Conservation (phyloP, 306 rosid species). For the Malus sieversii region DNA sequence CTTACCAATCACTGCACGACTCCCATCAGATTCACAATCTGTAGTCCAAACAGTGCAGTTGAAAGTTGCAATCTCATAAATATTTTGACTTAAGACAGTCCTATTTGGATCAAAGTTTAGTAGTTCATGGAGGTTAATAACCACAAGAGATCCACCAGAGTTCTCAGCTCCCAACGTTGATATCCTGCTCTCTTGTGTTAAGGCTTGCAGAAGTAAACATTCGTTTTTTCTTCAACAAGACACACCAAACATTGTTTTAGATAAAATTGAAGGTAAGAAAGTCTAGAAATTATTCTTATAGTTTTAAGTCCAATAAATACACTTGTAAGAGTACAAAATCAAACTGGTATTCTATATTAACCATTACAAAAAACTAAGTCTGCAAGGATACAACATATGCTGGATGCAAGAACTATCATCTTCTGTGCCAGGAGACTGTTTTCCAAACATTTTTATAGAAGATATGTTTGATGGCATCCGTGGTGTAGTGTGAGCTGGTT, state of each 20-base stretch:
- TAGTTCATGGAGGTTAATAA: slow-evolving; percentile 49
- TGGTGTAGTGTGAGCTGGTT: slow-evolving; percentile 34
- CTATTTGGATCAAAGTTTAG: slow-evolving; percentile 38
- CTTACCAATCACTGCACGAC: slow-evolving; percentile 65
- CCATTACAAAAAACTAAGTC: background rate
- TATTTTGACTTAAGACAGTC: slow-evolving; percentile 35
- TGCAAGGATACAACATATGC: slow-evolving; percentile 69
- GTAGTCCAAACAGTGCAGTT: slow-evolving; percentile 74
- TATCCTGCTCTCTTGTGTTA: slow-evolving; percentile 46
- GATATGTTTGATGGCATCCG: slow-evolving; percentile 58
- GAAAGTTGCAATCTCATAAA: slow-evolving; percentile 50
- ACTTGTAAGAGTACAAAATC: background rate
- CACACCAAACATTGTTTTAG: background rate
- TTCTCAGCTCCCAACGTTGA: slow-evolving; percentile 71
- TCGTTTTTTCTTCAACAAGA: background rate
- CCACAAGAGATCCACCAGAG: slow-evolving; percentile 58
- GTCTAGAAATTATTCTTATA: background rate
- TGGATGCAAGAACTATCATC: slow-evolving; percentile 30
- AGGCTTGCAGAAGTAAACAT: slow-evolving; percentile 29
- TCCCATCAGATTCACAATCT: slow-evolving; percentile 51
- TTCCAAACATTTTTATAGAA: slow-evolving; percentile 48
- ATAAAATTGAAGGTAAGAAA: background rate
- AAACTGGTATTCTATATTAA: background rate
- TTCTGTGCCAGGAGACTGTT: slow-evolving; percentile 16
- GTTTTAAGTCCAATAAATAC: background rate